phyloP scores from a whole-genome alignment of 768 basidiomycete genomes.

The Omphalotus guepiniiformis region DNA sequence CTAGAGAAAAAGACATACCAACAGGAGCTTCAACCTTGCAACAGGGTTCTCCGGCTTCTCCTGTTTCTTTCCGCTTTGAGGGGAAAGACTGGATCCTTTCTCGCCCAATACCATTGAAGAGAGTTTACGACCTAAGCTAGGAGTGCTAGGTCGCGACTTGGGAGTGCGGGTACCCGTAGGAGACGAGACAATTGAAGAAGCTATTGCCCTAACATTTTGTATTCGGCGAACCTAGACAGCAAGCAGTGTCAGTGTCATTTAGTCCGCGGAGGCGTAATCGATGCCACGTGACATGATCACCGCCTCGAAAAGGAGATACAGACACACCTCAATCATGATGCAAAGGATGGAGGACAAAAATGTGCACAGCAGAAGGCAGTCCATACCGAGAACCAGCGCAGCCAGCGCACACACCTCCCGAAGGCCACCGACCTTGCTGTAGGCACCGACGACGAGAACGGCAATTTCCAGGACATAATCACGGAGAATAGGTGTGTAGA shows the following conservation, averaged over 20 bases:
- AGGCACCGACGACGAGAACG: constrained; percentile 83
- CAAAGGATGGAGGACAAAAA: constrained; percentile 86
- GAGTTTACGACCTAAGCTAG: constrained; percentile 6
- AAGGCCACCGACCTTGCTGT: constrained; percentile 82
- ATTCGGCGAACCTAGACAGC: constrained; percentile 53
- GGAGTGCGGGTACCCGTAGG: constrained; percentile 24
- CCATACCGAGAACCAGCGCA: constrained; percentile 79
- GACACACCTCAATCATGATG: constrained; percentile 90
- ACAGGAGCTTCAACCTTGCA: constrained; percentile 80
- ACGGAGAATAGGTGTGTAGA: constrained; percentile 80
- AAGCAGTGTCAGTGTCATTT: constrained; percentile 3
- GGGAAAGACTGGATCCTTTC: constrained; percentile 35
- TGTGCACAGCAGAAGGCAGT: constrained; percentile 85
- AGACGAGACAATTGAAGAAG: constrained; percentile 30
- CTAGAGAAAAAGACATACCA: constrained; percentile 45
- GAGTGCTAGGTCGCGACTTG: constrained; percentile 1
- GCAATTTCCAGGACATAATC: constrained; percentile 93
- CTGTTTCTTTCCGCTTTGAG: constrained; percentile 24
- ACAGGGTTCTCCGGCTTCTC: constrained; percentile 74
- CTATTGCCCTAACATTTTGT: constrained; percentile 52
- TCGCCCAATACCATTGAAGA: constrained; percentile 17
- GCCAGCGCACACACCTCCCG: constrained; percentile 95
- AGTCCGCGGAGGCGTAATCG: too few species aligned
- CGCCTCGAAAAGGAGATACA: constrained; percentile 10
- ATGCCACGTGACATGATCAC: neutral